Evolutionary conservation across 345 rosid species (phyloP), one percentile per base, ranked within the genome.

Genomic region (Syzygium grande): DNA sequence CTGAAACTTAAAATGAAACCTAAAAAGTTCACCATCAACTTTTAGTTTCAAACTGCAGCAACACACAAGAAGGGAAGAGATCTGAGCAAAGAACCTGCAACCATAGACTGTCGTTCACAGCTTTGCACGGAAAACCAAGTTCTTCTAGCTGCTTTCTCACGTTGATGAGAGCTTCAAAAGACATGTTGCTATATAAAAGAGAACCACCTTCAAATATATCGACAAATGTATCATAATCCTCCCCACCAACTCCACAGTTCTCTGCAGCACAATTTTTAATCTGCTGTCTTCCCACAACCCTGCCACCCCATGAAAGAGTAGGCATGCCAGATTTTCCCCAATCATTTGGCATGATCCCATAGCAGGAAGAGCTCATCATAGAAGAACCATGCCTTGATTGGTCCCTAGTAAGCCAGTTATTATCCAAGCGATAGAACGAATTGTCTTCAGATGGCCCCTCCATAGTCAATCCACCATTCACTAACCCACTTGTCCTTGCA

Each of bases 91-190:
- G 89, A 89, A 97, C 99, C 99, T 97, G 99, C 88, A 97, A 91
- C 99, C 99, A 97, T 87, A 97, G 98, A 91, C 98, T 97, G 92
- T 97, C 99, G 78, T 97, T 97, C 88, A 96, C 94, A 63, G 99
- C 98, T 93, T 95, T 96, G 94, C 99, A 93, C 80, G 99, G 99
- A 91, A 97, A 96, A 73, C 96, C 99, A 89, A 95, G 91, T 91
- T 95, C 99, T 91, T 97, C 99, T 88, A 97, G 99, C 89, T 95
- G 98, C 90, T 94, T 97, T 90, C 98, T 95, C 88, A 95, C 98
- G 87, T 95, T 96, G 88, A 97, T 90, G 88, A 97, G 96, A 85
- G 94, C 95, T 92, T 96, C 99, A 93, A 97, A 97, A 61, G 98
- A 93, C 99, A 97, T 97, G 91, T 95, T 96, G 94, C 98, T 92